A percentile compares a stretch with the other conserved stretches of the same genome.
These are phyloP conservation scores for Peronospora belbahrii DNA, from an alignment of 352 stramenopile species.

Conservation along the genomic window DNA sequence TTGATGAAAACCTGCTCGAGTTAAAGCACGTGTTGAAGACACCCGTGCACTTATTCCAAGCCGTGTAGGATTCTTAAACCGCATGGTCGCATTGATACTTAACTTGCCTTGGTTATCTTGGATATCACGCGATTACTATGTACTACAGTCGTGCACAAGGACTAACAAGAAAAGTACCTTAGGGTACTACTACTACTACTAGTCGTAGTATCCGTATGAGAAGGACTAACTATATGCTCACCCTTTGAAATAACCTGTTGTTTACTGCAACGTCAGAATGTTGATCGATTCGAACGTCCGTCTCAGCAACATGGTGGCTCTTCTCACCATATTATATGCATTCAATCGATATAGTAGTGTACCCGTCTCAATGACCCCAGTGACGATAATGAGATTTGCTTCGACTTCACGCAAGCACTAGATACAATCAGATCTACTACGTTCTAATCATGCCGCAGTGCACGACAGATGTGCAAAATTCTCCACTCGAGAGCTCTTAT, in stretches of 20 bases:
- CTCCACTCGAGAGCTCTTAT: slow-evolving; percentile 12
- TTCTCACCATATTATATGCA: not conserved
- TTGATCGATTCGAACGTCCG: not conserved
- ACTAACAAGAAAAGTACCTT: no score
- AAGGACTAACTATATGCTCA: no score
- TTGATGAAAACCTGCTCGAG: no score
- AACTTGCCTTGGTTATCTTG: no score
- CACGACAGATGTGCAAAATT: slow-evolving; percentile 13
- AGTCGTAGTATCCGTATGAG: no score
- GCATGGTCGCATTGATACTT: no score
- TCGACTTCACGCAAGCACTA: not conserved
- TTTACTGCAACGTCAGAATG: slow-evolving; percentile 6
- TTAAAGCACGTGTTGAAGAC: no score
- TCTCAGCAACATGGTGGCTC: not conserved
- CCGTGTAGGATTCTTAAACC: no score
- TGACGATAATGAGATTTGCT: not conserved
- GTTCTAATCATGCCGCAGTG: slow-evolving; percentile 20
- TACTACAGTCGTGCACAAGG: no score
- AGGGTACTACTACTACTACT: no score
- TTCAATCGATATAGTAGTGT: not conserved
- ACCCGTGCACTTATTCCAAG: no score
- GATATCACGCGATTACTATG: no score
- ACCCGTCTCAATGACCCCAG: not conserved
- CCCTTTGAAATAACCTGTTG: not conserved
- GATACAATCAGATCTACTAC: slow-evolving; percentile 3